Base-by-base conservation (phyloP, 23 red algal species). In the Cyanidioschyzon merolae region DNA sequence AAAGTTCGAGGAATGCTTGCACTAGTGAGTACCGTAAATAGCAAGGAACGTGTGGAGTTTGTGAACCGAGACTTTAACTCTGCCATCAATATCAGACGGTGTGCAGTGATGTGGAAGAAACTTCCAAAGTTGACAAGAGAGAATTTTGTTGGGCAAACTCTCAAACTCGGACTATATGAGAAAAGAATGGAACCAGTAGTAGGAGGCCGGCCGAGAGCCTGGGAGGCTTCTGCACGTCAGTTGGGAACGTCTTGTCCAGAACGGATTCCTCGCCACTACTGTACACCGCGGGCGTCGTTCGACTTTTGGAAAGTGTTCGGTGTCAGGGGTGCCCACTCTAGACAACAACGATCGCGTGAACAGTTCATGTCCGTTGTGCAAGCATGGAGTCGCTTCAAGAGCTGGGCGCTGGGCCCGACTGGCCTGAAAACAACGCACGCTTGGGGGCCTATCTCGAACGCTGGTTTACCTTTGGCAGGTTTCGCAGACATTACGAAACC, bases 391-490 rank as follows among this genome's bases (percentile, higher is more conserved):
- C n/a, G n/a, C 7, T 71, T 71, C 63, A 71, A 71, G 63, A 3
- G 3, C n/a, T 71, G 63, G 63, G 63, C 63, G 63, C 63, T 71
- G 63, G 63, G 63, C 21, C 84, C 92, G 30, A 96, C 92, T 32
- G 92, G 92, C 21, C 92, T 87, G 68, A 90, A 76, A 58, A 96
- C 92, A 58, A 88, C 92, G 2, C 92, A 96, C 40, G 89, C 89
- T n/a, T 96, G 92, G 92, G 92, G 92, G 15, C 92, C 92, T 26
- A 75, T 96, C 36, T 83, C 92, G 2, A 96, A 96, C 82, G 89
- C 86, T 83, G 92, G 92, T 0, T 82, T 96, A 40, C 79, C 84
- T 16, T 50, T 96, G 1, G 83, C 92, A 0, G 92, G 83, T 29
- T 57, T 96, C 57, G 82, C 63, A 37, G 92, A 96, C 79, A 90